Percentiles rank a stretch among this genome's conserved stretches.
These are phyloP conservation scores for Corynascus novoguineensis DNA, from an alignment of 495 filamentous ascomycete species.

Conservation along the genomic window DNA sequence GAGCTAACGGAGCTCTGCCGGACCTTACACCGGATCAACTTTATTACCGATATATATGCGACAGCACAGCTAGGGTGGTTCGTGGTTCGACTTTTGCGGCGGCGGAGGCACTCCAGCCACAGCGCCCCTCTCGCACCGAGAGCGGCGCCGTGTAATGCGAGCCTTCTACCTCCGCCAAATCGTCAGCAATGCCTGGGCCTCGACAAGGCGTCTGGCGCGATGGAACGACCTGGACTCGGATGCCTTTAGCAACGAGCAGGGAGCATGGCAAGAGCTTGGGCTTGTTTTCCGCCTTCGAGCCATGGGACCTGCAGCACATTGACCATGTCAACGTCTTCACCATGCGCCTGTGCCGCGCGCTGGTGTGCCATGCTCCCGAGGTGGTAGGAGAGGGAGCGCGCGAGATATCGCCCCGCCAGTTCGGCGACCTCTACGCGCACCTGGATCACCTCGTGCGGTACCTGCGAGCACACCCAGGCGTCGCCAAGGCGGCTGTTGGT, in stretches of 20 bases:
- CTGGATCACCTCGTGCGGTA: slow-evolving; percentile 8
- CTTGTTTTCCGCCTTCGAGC: neutral
- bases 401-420: slow-evolving; percentile 3
- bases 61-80: neutral
- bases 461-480: slow-evolving; percentile 1
- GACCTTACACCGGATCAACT: neutral
- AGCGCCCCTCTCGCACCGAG: neutral
- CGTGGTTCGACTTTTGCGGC: neutral
- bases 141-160: slow-evolving; percentile 6
- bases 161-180: slow-evolving; percentile 12
- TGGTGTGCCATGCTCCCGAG: neutral
- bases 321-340: slow-evolving; percentile 5
- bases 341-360: neutral
- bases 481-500: neutral
- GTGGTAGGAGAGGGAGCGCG: neutral
- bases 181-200: slow-evolving; percentile 6
- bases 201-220: neutral
- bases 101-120: neutral
- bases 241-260: neutral
- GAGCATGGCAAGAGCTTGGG: neutral
- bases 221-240: neutral
- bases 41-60: neutral
- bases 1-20: slow-evolving; percentile 9
- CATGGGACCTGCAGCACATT: slow-evolving; percentile 5
- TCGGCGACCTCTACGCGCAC: slow-evolving; percentile 5